phyloP scores from a whole-genome alignment of 345 rosid genomes.

The Sonneratia caseolaris region DNA sequence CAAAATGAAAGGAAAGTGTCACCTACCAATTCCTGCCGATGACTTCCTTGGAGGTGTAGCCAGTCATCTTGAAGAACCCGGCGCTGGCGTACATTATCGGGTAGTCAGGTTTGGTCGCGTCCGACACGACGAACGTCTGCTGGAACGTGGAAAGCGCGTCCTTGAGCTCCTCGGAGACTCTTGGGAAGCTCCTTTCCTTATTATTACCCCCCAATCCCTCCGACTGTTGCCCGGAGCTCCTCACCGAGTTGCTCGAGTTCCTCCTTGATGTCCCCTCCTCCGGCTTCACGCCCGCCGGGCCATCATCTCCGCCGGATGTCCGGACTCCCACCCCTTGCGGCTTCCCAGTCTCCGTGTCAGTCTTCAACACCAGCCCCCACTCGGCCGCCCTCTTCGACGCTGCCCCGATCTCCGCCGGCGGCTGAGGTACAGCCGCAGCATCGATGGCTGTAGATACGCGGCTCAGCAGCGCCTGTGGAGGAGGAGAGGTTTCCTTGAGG shows the following conservation, averaged over 20 bases:
- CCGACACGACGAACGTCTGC: conserved; percentile 92
- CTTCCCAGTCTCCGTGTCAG: conserved; percentile 72
- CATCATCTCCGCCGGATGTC: conserved; percentile 70
- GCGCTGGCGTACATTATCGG: conserved; percentile 97
- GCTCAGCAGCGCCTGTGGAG: conserved; percentile 9
- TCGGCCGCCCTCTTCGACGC: conserved; percentile 92
- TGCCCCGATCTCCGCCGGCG: conserved; percentile 32
- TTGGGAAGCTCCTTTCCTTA: conserved; percentile 44
- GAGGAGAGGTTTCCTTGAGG: conserved; percentile 33
- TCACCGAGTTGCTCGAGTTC: conserved; percentile 57
- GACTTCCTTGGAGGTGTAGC: conserved; percentile 87
- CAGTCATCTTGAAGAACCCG: conserved; percentile 95
- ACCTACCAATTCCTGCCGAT: conserved; percentile 85
- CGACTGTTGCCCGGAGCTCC: conserved; percentile 63
- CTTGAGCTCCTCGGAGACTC: conserved; percentile 69
- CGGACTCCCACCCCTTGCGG: conserved; percentile 68
- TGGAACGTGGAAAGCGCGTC: conserved; percentile 82
- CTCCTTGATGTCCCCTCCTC: conserved; percentile 33
- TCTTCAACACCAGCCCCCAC: conserved; percentile 87
- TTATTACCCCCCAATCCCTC: conserved; percentile 25
- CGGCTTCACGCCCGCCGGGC: conserved; percentile 20
- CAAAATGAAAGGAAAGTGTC: not conserved
- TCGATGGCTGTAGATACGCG: conserved; percentile 4
- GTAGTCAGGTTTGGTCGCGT: conserved; percentile 81
- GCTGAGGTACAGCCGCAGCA: conserved; percentile 10